Evolutionary conservation across 202 grass and related monocot species (phyloP).

Genomic region (Panicum hallii): DNA sequence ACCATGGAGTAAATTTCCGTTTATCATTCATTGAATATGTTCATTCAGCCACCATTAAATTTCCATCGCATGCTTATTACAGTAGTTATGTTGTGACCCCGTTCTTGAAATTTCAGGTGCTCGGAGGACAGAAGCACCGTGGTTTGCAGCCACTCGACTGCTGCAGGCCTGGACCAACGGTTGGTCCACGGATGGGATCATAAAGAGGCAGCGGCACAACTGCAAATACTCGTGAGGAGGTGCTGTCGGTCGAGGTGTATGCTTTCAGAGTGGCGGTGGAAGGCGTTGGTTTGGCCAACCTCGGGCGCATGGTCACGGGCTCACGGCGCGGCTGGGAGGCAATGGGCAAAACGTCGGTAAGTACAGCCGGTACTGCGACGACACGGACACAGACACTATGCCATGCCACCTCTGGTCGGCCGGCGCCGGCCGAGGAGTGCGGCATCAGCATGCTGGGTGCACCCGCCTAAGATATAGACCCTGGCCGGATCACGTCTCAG

Average conservation of each 20-base stretch:
- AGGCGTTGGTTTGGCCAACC: neutral
- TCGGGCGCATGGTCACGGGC: neutral
- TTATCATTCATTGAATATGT: neutral
- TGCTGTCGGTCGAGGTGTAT: neutral
- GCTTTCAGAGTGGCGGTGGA: neutral
- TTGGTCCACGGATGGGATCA: neutral
- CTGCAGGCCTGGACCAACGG: neutral
- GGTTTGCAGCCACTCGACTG: neutral
- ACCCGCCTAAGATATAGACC: too few relatives aligned
- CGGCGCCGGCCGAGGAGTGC: neutral
- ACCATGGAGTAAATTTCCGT: neutral
- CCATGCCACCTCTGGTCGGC: neutral
- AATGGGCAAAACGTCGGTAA: neutral
- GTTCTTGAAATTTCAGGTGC: neutral
- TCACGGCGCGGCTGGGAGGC: neutral
- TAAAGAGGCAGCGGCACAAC: neutral
- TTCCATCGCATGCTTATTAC: neutral
- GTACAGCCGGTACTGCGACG: neutral
- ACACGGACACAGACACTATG: too few relatives aligned
- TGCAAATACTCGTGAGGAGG: neutral
- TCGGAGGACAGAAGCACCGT: neutral
- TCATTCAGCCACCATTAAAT: neutral
- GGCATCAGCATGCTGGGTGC: neutral
- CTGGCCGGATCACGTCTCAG: neutral
- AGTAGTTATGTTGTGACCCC: neutral